Percentiles rank a stretch among this genome's conserved stretches.
These are phyloP conservation scores for Starmerella ratchasimensis DNA, from an alignment of 805 yeast genomes.

Conservation along the genomic window DNA sequence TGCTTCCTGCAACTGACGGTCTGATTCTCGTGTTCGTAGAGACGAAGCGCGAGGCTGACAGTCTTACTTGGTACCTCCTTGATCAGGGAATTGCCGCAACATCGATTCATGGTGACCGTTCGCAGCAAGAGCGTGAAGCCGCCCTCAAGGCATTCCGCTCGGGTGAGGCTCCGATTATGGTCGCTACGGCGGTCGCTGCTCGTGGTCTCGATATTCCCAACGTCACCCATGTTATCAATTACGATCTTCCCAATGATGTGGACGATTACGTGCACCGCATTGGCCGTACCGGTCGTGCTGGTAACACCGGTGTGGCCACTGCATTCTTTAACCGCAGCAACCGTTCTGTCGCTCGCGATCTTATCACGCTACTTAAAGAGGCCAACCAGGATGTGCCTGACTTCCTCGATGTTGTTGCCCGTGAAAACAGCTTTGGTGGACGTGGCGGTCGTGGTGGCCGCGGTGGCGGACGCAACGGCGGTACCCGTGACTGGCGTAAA, in stretches of 20 bases:
- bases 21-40: conserved; percentile 91
- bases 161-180: conserved; percentile 46
- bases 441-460: conserved; percentile 40
- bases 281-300: conserved; percentile 94
- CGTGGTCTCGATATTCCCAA: conserved; percentile 89
- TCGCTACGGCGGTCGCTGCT: conserved; percentile 93
- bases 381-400: conserved; percentile 97
- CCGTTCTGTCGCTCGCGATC: conserved; percentile 74
- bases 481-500: conserved; percentile 25
- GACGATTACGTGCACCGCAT: conserved; percentile 85
- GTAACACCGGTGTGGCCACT: conserved; percentile 94
- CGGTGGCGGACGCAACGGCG: conserved; percentile 30
- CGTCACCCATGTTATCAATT: conserved; percentile 74
- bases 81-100: conserved; percentile 90
- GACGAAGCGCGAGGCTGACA: conserved; percentile 97
- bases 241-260: conserved; percentile 61
- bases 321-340: conserved; percentile 96
- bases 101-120: conserved; percentile 98
- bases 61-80: conserved; percentile 80
- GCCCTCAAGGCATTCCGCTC: conserved; percentile 48
- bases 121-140: conserved; percentile 78
- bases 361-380: conserved; percentile 75
- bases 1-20: conserved; percentile 69
- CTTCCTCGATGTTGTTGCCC: conserved; percentile 64
- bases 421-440: conserved; percentile 53